A percentile compares a stretch with the other conserved stretches of the same genome.
Evolutionary conservation across 2,329 filamentous ascomycete species (phyloP).

Genomic region (Diaporthe velutina): DNA sequence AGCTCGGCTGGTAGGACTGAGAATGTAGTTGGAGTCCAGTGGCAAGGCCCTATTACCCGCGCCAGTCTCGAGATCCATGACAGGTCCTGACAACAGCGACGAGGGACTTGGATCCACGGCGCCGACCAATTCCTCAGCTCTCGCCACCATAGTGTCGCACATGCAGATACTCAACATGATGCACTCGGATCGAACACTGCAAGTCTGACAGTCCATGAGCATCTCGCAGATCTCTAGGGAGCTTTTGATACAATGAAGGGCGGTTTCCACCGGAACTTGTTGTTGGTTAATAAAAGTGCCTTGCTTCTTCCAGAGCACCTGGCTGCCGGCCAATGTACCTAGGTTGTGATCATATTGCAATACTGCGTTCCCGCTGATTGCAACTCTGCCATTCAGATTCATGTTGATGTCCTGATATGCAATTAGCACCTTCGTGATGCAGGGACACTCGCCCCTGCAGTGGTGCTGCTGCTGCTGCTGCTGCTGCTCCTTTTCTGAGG

Average conservation of each 20-base stretch:
- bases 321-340: background rate
- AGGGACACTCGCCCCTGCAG: background rate
- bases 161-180: conserved; percentile 1
- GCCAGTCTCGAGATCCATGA: background rate
- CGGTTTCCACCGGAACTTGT: background rate
- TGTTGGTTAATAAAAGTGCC: background rate
- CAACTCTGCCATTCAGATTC: background rate
- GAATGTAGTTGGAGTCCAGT: background rate
- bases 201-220: background rate
- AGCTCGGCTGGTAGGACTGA: background rate
- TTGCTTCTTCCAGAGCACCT: background rate
- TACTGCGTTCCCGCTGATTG: background rate
- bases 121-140: conserved; percentile 1
- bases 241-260: background rate
- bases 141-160: background rate
- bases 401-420: conserved; percentile 9
- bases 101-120: background rate
- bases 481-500: background rate
- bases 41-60: background rate
- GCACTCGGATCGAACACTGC: conserved; percentile 1
- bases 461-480: too few species aligned
- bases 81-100: background rate
- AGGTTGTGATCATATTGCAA: background rate
- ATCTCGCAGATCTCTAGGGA: background rate
- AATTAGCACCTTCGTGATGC: background rate